Evolutionary conservation across 73 alveolate genomes (phyloP).

Genomic region (Uronychia setigera): DNA sequence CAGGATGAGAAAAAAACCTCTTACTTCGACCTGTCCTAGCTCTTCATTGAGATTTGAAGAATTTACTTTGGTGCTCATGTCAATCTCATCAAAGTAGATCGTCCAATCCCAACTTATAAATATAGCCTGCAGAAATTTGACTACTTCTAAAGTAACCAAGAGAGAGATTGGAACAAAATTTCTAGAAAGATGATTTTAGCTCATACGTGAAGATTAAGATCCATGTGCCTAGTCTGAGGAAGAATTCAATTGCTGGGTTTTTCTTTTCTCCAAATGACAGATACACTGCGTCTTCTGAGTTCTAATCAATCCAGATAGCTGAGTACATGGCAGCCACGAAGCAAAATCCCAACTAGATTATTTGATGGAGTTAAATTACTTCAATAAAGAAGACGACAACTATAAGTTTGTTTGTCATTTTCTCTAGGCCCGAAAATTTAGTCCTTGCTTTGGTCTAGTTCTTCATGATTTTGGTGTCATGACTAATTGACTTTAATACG

Average conservation of each 20-base stretch:
- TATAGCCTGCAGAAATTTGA: conserved; percentile 86
- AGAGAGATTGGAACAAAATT: conserved; percentile 96
- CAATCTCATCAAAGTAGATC: conserved; percentile 77
- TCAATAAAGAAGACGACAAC: conserved; percentile 81
- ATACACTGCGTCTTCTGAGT: conserved; percentile 9
- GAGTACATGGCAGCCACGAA: conserved; percentile 72
- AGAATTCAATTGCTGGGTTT: conserved; percentile 51
- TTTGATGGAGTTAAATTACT: conserved; percentile 20
- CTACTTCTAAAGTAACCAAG: conserved; percentile 87
- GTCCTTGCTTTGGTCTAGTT: conserved; percentile 91
- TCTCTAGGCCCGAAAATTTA: conserved; percentile 90
- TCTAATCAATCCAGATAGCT: conserved; percentile 63
- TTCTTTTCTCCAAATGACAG: conserved; percentile 1
- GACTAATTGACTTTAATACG: too few species aligned
- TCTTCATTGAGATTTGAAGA: conserved; percentile 93
- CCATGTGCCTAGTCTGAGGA: conserved; percentile 86
- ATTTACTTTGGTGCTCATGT: conserved; percentile 82
- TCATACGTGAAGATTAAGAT: conserved; percentile 76
- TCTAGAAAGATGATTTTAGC: conserved; percentile 8
- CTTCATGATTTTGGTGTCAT: conserved; percentile 95
- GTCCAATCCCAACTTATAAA: conserved; percentile 87
- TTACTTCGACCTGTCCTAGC: conserved; percentile 84
- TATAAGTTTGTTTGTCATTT: conserved; percentile 84
- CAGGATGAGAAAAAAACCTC: neutral
- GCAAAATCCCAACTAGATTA: conserved; percentile 71